Evolutionary conservation across 257 asterid genomes (phyloP).

Genomic region (Solanum pinnatisectum): DNA sequence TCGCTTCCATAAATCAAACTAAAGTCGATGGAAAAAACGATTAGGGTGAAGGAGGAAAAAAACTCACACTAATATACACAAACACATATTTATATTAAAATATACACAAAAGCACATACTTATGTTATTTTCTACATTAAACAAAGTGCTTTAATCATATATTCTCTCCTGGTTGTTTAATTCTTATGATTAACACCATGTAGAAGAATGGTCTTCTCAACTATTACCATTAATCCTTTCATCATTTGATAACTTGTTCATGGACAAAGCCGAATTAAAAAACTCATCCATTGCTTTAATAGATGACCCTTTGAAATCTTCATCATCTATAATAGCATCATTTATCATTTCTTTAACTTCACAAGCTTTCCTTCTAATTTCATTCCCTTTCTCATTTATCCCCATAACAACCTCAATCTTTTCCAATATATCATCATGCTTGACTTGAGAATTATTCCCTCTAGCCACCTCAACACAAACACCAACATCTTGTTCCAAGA

Average conservation of each 20-base stretch:
- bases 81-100: background rate
- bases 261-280: constrained; percentile 19
- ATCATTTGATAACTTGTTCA: background rate
- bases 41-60: background rate
- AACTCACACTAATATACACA: background rate
- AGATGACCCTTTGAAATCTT: constrained; percentile 25
- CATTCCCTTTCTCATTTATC: constrained; percentile 12
- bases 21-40: background rate
- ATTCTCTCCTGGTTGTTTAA: background rate
- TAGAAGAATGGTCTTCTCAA: background rate
- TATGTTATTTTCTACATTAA: background rate
- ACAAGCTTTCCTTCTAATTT: constrained; percentile 18
- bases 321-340: constrained; percentile 22
- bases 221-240: background rate
- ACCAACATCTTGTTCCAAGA: constrained; percentile 33
- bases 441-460: constrained; percentile 35
- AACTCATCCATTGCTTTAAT: constrained; percentile 40
- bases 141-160: background rate
- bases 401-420: constrained; percentile 46
- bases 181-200: background rate
- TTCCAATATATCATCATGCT: constrained; percentile 26
- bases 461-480: constrained; percentile 50
- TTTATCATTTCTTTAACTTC: constrained; percentile 19
- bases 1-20: background rate
- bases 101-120: background rate